Evolutionary conservation across 129 eudicot species (phyloP).

Genomic region (Flaveria ramosissima): DNA sequence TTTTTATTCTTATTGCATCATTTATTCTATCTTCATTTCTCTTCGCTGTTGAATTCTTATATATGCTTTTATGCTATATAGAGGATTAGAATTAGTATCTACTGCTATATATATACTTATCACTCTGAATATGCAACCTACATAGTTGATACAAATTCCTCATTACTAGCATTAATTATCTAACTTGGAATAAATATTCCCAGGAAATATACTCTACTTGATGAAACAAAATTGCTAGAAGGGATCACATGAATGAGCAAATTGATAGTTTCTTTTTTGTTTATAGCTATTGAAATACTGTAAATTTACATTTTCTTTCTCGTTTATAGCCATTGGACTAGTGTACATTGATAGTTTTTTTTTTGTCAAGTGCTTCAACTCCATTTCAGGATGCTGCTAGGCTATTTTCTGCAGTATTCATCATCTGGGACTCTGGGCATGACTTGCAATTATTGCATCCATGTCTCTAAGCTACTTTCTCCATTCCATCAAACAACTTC

Average conservation of each 20-base stretch:
- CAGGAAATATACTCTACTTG: background rate
- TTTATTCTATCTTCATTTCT: too few relatives aligned
- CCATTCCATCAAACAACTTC: conserved; percentile 70
- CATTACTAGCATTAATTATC: background rate
- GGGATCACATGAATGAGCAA: background rate
- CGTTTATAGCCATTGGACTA: too few relatives aligned
- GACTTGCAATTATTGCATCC: conserved; percentile 91
- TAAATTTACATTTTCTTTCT: too few relatives aligned
- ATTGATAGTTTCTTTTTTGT: background rate
- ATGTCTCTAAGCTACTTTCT: conserved; percentile 54
- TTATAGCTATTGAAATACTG: background rate
- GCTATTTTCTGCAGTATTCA: conserved; percentile 48
- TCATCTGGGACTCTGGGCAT: conserved; percentile 54
- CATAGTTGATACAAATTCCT: background rate
- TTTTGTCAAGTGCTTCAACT: conserved; percentile 63
- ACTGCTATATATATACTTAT: background rate
- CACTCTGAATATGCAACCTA: background rate
- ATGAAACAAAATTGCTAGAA: background rate
- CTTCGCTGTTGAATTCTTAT: background rate
- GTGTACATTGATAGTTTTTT: too few relatives aligned
- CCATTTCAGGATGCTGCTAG: conserved; percentile 55
- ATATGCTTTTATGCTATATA: background rate
- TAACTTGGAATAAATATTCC: background rate
- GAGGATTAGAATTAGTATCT: background rate
- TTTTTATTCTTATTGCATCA: too few relatives aligned